Conservation (phyloP, 441 rosid genomes). For the Pelargonium fulgidum region DNA sequence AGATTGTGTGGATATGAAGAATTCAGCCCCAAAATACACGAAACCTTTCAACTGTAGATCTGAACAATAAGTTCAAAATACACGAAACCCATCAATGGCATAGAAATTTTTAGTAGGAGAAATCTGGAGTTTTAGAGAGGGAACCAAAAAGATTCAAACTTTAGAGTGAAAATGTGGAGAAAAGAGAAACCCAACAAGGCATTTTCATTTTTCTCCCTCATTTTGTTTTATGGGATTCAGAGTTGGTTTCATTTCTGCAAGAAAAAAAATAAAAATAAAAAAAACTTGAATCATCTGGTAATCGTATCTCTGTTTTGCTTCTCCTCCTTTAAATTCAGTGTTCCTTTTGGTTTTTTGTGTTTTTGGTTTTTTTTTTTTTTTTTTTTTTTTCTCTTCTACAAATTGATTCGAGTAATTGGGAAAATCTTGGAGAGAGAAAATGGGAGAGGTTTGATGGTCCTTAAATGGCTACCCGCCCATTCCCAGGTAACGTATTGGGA, state of each 20-base stretch:
- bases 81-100: conserved; percentile 19
- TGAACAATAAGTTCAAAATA: conserved; percentile 23
- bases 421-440: background rate
- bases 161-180: conserved; percentile 24
- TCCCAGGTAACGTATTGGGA: conserved; percentile 32
- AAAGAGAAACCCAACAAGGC: conserved; percentile 32
- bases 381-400: background rate
- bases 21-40: conserved; percentile 14
- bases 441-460: conserved; percentile 9
- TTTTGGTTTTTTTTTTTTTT: background rate
- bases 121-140: conserved; percentile 21
- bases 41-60: conserved; percentile 41
- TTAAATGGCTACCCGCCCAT: conserved; percentile 34
- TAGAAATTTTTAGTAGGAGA: conserved; percentile 18
- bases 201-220: conserved; percentile 14
- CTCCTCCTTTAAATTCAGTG: too few relatives aligned
- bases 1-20: conserved; percentile 17
- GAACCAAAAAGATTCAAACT: background rate
- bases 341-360: too few relatives aligned
- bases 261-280: too few relatives aligned
- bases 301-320: background rate
- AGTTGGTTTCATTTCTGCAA: background rate
- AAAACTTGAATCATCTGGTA: too few relatives aligned
- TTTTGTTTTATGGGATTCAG: background rate
- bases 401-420: background rate